Conservation (phyloP, 768 basidiomycete species). For the Phylloporus arenicola region DNA sequence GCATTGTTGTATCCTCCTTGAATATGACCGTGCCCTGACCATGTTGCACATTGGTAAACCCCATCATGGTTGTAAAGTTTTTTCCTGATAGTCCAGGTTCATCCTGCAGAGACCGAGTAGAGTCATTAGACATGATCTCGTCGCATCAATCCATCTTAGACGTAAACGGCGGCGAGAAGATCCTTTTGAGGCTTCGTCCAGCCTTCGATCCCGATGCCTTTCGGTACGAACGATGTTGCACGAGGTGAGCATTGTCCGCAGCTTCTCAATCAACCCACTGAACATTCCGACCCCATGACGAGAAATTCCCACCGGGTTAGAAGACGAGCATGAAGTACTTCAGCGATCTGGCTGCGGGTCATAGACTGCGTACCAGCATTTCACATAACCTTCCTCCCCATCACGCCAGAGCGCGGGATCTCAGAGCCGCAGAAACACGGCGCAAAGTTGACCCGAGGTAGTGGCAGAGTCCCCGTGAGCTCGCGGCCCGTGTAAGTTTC, state of each 20-base stretch:
- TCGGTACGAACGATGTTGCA: conserved; percentile 81
- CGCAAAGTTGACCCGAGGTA: conserved; percentile 44
- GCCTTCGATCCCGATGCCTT: conserved; percentile 64
- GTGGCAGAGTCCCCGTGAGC: conserved; percentile 63
- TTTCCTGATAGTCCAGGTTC: conserved; percentile 53
- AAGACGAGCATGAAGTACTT: conserved; percentile 81
- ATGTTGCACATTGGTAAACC: conserved; percentile 81
- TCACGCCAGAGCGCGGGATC: conserved; percentile 58
- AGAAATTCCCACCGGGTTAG: conserved; percentile 61
- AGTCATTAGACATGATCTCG: neutral
- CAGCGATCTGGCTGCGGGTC: conserved; percentile 78
- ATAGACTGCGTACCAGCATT: conserved; percentile 57
- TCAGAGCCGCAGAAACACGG: conserved; percentile 79
- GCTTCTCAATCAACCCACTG: neutral
- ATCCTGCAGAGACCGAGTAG: conserved; percentile 11
- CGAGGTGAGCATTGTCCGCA: conserved; percentile 64
- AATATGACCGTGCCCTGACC: conserved; percentile 51
- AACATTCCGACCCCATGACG: conserved; percentile 65
- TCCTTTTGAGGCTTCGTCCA: conserved; percentile 79
- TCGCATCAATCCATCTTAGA: conserved; percentile 38
- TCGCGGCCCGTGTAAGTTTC: conserved; percentile 51
- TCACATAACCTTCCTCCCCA: conserved; percentile 66
- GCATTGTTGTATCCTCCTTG: neutral
- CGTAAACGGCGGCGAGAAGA: conserved; percentile 75
- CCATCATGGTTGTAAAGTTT: conserved; percentile 87